These are phyloP conservation scores for Talaromyces atroroseus DNA, from an alignment of 2,329 filamentous ascomycete species.

Conservation along the genomic window DNA sequence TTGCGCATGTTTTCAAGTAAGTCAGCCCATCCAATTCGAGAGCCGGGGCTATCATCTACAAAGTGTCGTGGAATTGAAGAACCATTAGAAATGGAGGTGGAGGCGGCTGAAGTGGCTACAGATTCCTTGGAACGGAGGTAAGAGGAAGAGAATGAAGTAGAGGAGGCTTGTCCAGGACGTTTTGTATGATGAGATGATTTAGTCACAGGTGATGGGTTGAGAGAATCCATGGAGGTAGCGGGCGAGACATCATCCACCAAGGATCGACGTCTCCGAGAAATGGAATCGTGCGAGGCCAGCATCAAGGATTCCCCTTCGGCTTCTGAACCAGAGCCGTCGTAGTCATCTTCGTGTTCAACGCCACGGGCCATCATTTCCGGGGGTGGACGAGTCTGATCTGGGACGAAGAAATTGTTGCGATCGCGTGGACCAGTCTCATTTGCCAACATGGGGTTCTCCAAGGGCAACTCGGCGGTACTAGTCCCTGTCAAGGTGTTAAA, in stretches of 20 bases:
- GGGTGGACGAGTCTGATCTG: constrained; percentile 83
- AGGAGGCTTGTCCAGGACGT: constrained; percentile 21
- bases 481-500: constrained; percentile 97
- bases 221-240: constrained; percentile 85
- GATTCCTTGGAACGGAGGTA: constrained; percentile 21
- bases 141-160: constrained; percentile 15
- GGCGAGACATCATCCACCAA: constrained; percentile 71
- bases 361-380: constrained; percentile 86
- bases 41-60: constrained; percentile 79
- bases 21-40: constrained; percentile 79
- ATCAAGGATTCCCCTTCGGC: constrained; percentile 71
- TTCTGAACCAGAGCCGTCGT: constrained; percentile 86
- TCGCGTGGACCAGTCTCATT: constrained; percentile 83
- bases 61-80: constrained; percentile 69
- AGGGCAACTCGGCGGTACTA: constrained; percentile 86
- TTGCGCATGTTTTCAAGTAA: constrained; percentile 90
- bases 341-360: constrained; percentile 78
- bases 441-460: constrained; percentile 78
- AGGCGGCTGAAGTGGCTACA: constrained; percentile 51
- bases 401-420: constrained; percentile 79
- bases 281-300: constrained; percentile 62
- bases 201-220: constrained; percentile 62
- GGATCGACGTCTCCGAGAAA: constrained; percentile 62
- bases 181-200: constrained; percentile 47
- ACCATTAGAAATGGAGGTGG: constrained; percentile 26